These are phyloP conservation scores for Gomphus bonarii DNA, from an alignment of 1,284 basidiomycete genomes.

Conservation along the genomic window DNA sequence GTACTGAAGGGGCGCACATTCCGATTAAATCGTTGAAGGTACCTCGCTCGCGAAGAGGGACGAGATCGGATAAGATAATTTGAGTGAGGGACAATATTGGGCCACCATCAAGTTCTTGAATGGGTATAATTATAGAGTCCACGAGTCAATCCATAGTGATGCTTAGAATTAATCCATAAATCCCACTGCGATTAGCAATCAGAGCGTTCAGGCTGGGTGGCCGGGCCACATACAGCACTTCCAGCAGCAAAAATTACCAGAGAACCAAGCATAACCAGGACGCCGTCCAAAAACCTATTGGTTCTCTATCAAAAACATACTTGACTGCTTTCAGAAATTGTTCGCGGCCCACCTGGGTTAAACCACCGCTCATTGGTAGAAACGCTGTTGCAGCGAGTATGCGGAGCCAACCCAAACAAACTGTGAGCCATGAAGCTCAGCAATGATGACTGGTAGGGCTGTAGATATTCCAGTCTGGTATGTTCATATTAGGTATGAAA, in stretches of 20 bases:
- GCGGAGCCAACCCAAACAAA: constrained; percentile 29
- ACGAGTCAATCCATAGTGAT: too few species aligned
- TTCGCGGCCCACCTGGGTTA: constrained; percentile 20
- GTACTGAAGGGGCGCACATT: too few species aligned
- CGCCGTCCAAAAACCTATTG: constrained; percentile 28
- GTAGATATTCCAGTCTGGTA: constrained; percentile 19
- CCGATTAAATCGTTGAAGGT: too few species aligned
- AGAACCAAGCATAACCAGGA: constrained; percentile 22
- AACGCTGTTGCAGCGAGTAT: constrained; percentile 27
- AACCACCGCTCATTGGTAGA: constrained; percentile 23
- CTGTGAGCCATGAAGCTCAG: constrained; percentile 15
- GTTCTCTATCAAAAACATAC: too few species aligned
- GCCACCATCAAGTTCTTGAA: background rate
- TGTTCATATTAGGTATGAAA: background rate
- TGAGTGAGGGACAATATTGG: too few species aligned
- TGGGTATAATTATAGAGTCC: background rate
- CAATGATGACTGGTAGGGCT: constrained; percentile 21
- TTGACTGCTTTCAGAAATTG: too few species aligned
- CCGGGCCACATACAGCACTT: constrained; percentile 30
- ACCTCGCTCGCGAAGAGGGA: too few species aligned
- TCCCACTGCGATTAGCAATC: constrained; percentile 24
- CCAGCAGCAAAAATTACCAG: constrained; percentile 30
- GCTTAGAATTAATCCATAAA: too few species aligned
- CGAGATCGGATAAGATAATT: too few species aligned
- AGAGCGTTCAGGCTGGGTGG: constrained; percentile 28